Evolutionary conservation across 352 stramenopile species (phyloP), one percentile per base, ranked within the genome.

Genomic region (Pythium oligandrum): DNA sequence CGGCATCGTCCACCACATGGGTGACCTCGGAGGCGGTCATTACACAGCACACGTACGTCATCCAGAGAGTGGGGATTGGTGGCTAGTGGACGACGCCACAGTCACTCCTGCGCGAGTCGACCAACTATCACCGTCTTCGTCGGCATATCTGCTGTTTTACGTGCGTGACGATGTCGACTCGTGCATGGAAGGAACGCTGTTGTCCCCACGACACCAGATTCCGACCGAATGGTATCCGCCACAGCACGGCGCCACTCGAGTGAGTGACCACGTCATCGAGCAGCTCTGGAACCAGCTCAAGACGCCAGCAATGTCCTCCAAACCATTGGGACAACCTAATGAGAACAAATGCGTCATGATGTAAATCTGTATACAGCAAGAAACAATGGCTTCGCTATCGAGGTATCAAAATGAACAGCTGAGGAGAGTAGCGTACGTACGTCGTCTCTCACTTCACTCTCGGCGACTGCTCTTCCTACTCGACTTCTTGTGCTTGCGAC

Each of bases 1-100:
- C 59, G 91, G 80, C 10, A 80, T 99, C 4, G 89, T 98, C 51
- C 90, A 98, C 72, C 96, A 99, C 72, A 81, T 90, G 57, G 95
- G 95, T 11, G 85, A 78, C n/a, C 75, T 98, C 9, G 87, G 86
- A 9, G 83, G 83, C 17, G 95, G 95, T 3, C 96, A 99, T 65
- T 99, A 99, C 73, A 86, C 75, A 1, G 78, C 81, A 4, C 73
- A 84, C 52, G 67, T 86, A 30, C 62, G 64, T 9, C 63, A 73
- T 30, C 48, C 61, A 12, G 57, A 72, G 10, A 75, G 60, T 50
- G 61, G 58, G 38, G 63, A 72, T 40, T 98, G 96, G 96, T 96
- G 93, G 66, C 73, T 96, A 46, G 97, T 98, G 45, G 96, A 98
- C 57, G 96, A 99, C 74, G 75, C 66, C n/a, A 71, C 50, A 32